Base-by-base conservation (phyloP, 495 filamentous ascomycete species). In the Pseudomonodictys pantanalensis region DNA sequence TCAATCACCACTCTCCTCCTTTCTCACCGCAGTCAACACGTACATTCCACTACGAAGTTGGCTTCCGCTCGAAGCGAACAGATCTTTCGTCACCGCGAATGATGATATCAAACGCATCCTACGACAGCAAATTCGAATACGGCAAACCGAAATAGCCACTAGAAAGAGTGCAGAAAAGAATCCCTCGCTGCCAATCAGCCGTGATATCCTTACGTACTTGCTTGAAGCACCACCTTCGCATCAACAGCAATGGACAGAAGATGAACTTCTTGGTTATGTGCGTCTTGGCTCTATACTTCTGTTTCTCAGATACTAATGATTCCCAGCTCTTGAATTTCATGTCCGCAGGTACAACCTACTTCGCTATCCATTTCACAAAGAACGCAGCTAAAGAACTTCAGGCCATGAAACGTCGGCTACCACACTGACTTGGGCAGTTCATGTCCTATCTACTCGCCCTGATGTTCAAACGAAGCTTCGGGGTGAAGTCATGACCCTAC, bases 371-470 rank as follows among this genome's bases (percentile, higher is more conserved):
- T 2, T 47, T 22, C 25, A 15, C 24, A 4, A 41, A 41, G 38
- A 41, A 41, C 12, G 18, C 91, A 96, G 68, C 80, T 92, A 68
- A 95, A 95, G 89, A 96, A 90, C 2, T 95, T 96, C 76, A 83
- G 92, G 92, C 23, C 92, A 96, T 70, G 92, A 95, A 75, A 87
- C 84, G 9, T 85, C 84, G 6, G 74, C 84, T 2, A 69, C 78
- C 1, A 75, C 81, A 9, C 70, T 86, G 56, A 77, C 77, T 48
- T 87, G 83, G 83, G 76, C 79, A 6, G 60, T 82, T 22, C 83
- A 83, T 52, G 70, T 76, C 0, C 70, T 86, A 23, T 81, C 76
- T 72, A 75, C 80, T 48, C 73, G 85, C 60, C 81, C 78, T 0
- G 71, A 77, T 4, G 69, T 83, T 1, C 84, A 87, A 60, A 68